Evolutionary conservation across 164 flowering plant genomes (phyloP), one percentile per base, ranked within the genome.

Genomic region (Dillenia suffruticosa): DNA sequence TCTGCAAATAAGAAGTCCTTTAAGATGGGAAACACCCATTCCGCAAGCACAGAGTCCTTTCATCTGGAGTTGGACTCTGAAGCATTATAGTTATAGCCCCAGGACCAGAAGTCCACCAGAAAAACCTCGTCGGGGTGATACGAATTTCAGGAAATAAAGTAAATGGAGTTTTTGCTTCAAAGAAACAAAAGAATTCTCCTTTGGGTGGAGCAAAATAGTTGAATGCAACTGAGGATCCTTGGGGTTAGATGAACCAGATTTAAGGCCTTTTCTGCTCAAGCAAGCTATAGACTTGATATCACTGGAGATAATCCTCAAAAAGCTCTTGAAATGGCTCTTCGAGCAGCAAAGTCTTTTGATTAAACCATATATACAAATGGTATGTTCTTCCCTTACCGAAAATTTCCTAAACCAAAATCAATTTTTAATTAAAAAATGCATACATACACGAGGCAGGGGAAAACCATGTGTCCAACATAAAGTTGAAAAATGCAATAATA

Each of bases 341-440:
- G 93, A 72, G 97, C 99, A 10, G 76, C 87, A 47, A 91, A 88
- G 66, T 86, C 90, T n/a, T 86, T 87, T 73, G 97, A 94, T 19
- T 19, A 19, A 19, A 19, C 22, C 22, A 19, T 19, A 19, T 19
- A 19, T 19, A 19, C 22, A 19, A 19, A 19, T 19, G 22, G 22
- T 19, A 19, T 19, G 22, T 1, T 19, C 22, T 19, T 19, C 22
- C 22, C 22, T 19, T 19, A 19, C 22, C 1, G 1, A 19, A 19
- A 19, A 19, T 19, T 19, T 19, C 22, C 22, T 19, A 19, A 19
- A 19, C 22, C 22, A 19, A 19, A 19, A 1, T 19, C 22, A 19
- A 19, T 1, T 19, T 19, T 19, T 19, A 19, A 19, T 19, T 19
- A 1, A 1, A 19, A 19, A 19, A 19, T 19, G 22, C 22, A 19